Evolutionary conservation across 352 stramenopile genomes (phyloP).

Genomic region (Phytophthora pini): DNA sequence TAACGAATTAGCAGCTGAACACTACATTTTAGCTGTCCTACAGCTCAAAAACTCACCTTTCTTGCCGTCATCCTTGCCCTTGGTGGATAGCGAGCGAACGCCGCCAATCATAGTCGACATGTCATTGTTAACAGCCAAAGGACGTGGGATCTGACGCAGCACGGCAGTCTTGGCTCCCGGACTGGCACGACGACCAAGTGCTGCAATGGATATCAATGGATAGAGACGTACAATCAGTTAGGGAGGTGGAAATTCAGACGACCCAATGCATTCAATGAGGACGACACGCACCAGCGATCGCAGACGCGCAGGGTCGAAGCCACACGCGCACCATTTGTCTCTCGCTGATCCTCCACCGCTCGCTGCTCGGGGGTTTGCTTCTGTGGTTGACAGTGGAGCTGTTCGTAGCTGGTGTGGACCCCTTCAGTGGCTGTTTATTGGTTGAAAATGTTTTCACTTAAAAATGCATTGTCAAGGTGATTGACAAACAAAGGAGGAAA

Average conservation of each 20-base stretch:
- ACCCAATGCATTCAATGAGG: background rate
- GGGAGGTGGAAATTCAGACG: background rate
- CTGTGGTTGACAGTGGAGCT: conserved; percentile 31
- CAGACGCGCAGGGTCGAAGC: conserved; percentile 58
- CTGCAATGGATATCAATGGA: conserved; percentile 18
- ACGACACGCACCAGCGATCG: conserved; percentile 50
- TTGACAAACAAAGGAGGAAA: conserved; percentile 1
- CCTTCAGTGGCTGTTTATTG: conserved; percentile 10
- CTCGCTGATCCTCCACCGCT: conserved; percentile 34
- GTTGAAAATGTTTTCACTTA: conserved; percentile 10
- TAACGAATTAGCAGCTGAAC: background rate
- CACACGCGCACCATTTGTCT: conserved; percentile 73
- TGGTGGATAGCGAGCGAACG: conserved; percentile 49
- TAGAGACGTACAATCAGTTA: background rate
- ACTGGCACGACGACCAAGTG: conserved; percentile 22
- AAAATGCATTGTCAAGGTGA: background rate
- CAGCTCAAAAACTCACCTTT: conserved; percentile 28
- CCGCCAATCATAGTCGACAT: conserved; percentile 14
- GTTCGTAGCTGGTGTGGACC: conserved; percentile 15
- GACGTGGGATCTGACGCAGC: conserved; percentile 25
- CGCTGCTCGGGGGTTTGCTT: conserved; percentile 25
- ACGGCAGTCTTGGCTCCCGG: conserved; percentile 16
- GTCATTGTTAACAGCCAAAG: conserved; percentile 18
- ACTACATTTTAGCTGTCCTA: background rate
- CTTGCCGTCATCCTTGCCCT: conserved; percentile 56